Evolutionary conservation across 163 green algal species (phyloP).

Genomic region (Scenedesmus sp.): DNA sequence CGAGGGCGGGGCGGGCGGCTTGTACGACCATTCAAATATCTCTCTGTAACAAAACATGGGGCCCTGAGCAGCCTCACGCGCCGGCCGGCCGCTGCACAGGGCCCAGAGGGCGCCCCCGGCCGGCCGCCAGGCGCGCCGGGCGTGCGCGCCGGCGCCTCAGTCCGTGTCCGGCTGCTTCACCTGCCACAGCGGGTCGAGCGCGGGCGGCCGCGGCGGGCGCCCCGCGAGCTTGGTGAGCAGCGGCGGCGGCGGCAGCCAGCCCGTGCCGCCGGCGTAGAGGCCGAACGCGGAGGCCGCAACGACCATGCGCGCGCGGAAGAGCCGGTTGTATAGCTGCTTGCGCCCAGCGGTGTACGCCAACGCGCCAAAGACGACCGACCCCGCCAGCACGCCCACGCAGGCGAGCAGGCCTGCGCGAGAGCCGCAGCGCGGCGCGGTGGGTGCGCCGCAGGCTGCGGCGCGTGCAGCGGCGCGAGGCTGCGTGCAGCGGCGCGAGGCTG

Average conservation of each 20-base stretch:
- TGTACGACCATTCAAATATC: no score
- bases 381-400: not conserved
- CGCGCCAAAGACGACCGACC: not conserved
- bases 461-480: not conserved
- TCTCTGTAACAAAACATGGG: no score
- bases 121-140: no score
- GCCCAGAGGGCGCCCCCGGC: no score
- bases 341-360: not conserved
- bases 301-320: conserved; percentile 13
- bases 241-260: not conserved
- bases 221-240: not conserved
- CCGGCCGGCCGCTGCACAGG: no score
- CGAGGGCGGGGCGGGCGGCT: no score
- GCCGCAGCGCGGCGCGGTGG: not conserved
- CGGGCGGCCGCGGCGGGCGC: not conserved
- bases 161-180: conserved; percentile 22
- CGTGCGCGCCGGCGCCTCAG: no score
- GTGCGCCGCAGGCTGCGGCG: not conserved
- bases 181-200: not conserved
- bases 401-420: conserved; percentile 1
- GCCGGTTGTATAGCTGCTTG: not conserved
- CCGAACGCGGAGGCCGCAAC: not conserved
- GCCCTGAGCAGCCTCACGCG: no score
- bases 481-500: not conserved
- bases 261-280: not conserved